Percentiles rank a stretch among this genome's conserved stretches.
Conservation (phyloP, 306 rosid genomes). For the Gynostemma pentaphyllum region DNA sequence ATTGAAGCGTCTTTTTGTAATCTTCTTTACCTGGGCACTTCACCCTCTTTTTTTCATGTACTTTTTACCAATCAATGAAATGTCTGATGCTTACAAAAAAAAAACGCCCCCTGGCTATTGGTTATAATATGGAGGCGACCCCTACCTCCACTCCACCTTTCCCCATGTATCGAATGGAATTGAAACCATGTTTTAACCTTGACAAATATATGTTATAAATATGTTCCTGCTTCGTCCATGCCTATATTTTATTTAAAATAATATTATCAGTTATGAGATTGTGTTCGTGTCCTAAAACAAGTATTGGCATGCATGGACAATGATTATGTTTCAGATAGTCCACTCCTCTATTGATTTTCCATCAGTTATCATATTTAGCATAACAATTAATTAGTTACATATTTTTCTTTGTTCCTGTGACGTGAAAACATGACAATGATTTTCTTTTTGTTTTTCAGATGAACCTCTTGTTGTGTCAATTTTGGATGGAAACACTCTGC, state of each 20-base stretch:
- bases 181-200: too few species aligned
- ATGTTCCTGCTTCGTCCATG: not conserved
- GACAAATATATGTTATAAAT: not conserved
- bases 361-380: not conserved
- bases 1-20: too few species aligned
- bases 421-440: not conserved
- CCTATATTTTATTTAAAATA: not conserved
- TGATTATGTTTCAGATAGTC: not conserved
- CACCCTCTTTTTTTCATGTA: too few species aligned
- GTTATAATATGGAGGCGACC: too few species aligned
- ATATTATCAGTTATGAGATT: not conserved
- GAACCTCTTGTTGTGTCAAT: conserved; percentile 67
- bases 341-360: not conserved
- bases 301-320: not conserved
- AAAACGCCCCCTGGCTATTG: too few species aligned
- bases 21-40: too few species aligned
- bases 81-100: too few species aligned
- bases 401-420: not conserved
- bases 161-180: too few species aligned
- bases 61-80: too few species aligned
- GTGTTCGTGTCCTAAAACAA: not conserved
- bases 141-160: too few species aligned
- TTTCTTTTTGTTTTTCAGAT: conserved; percentile 29
- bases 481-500: conserved; percentile 68
- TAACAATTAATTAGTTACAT: not conserved